Conservation (phyloP, 768 basidiomycete species). For the Phanerochaete sordida region DNA sequence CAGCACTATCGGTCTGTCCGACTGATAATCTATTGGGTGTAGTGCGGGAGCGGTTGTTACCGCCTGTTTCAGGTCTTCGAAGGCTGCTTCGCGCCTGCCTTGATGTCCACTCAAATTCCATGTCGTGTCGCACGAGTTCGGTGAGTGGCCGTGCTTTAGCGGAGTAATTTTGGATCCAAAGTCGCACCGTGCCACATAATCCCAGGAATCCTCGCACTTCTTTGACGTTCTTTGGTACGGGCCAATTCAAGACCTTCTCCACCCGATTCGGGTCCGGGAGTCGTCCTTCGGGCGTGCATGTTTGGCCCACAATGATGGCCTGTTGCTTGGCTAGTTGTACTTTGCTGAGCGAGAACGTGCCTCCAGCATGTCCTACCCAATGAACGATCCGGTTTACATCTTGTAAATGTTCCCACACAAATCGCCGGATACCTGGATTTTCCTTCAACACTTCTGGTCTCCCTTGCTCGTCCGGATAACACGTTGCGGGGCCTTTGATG, state of each 20-base stretch:
- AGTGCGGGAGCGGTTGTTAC: constrained; percentile 27
- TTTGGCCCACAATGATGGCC: not conserved
- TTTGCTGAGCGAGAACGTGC: constrained; percentile 12
- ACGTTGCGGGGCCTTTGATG: constrained; percentile 17
- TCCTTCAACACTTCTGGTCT: constrained; percentile 4
- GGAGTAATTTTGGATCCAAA: constrained; percentile 16
- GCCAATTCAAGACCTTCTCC: constrained; percentile 12
- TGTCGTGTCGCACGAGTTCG: constrained; percentile 16
- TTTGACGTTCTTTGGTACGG: constrained; percentile 3
- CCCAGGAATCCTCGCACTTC: constrained; percentile 20
- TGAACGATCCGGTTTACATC: constrained; percentile 20
- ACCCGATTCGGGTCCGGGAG: constrained; percentile 9
- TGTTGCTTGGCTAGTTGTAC: not conserved
- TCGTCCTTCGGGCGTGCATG: constrained; percentile 11
- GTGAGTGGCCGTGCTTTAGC: constrained; percentile 9
- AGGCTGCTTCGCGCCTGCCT: constrained; percentile 23
- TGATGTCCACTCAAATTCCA: constrained; percentile 31
- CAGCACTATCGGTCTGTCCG: constrained; percentile 24
- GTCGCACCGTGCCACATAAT: constrained; percentile 14
- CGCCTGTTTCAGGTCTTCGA: constrained; percentile 26
- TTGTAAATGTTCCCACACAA: constrained; percentile 19
- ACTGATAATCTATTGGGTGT: constrained; percentile 30
- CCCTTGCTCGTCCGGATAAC: constrained; percentile 8
- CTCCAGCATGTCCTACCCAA: constrained; percentile 10
- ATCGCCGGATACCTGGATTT: constrained; percentile 15